Evolutionary conservation across 2,329 filamentous ascomycete species (phyloP), one percentile per base, ranked within the genome.

Genomic region (Conoideocrella luteorostrata): DNA sequence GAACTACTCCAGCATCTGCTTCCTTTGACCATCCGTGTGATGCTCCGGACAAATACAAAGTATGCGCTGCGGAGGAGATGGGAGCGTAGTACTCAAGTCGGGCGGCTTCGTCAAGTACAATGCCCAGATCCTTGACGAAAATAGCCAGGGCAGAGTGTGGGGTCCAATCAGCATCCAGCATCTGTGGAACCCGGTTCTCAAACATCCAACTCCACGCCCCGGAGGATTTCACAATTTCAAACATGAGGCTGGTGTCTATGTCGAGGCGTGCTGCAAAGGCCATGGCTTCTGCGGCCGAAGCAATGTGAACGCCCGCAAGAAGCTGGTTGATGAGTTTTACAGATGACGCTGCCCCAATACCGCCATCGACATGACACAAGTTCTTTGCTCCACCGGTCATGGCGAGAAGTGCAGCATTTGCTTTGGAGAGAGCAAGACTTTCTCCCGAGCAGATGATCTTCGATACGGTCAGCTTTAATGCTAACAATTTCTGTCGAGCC

Each of bases 291-390:
- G 68, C 69, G 3, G 75, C 68, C 0, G 71, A 63, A 7, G 74
- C 67, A 37, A 81, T 78, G 54, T 81, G 76, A 4, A 78, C 72
- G 2, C 74, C 77, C 1, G 75, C 74, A 33, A 81, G 69, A 4
- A 79, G 67, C 50, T 80, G 74, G 53, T 79, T 74, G 39, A 80
- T 70, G 38, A 79, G 69, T 52, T 79, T 79, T 52, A 77, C 72
- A 17, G 77, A 78, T 9, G 70, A 75, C 4, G 74, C 75, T 4
- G 67, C 67, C 21, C 71, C 72, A 37, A 78, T 63, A 2, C 69
- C 73, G 2, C 75, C 75, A 12, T 65, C 57, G 7, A 78, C 70
- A 15, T 68, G 63, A 53, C 74, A 76, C 9, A 66, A 47, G 39
- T 64, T 66, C 43, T 43, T 55, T 0, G 52, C 39, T 4, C 40